Evolutionary conservation across 2,329 filamentous ascomycete genomes (phyloP).

Genomic region (Biscogniauxia marginata): DNA sequence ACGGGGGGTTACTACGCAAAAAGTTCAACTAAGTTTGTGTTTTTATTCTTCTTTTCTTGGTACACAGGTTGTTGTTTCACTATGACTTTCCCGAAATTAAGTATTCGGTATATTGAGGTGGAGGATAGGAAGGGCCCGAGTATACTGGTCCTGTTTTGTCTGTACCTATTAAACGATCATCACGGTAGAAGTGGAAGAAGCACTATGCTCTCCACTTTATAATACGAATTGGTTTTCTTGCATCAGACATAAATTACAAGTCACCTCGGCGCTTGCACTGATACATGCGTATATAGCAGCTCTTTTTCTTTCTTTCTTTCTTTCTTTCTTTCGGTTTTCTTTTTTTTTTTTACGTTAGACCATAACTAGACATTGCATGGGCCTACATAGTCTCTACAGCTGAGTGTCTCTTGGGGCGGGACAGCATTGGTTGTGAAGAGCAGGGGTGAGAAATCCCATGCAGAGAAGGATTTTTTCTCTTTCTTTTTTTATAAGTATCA

Average conservation of each 20-base stretch:
- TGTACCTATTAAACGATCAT: constrained; percentile 7
- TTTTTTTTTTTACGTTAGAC: neutral
- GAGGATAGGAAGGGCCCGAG: neutral
- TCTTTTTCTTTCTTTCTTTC: neutral
- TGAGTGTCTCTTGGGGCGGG: neutral
- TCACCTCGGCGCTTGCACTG: constrained; percentile 1
- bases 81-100: neutral
- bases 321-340: neutral
- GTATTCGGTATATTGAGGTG: neutral
- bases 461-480: neutral
- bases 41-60: neutral
- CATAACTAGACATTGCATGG: neutral
- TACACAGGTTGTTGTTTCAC: neutral
- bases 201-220: constrained; percentile 13
- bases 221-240: constrained; percentile 13
- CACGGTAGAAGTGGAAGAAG: constrained; percentile 12
- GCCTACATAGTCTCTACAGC: neutral
- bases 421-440: neutral
- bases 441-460: neutral
- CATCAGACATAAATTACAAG: constrained; percentile 1
- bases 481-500: neutral
- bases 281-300: constrained; percentile 1
- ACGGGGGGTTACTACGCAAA: neutral
- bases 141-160: too few relatives aligned
- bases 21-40: neutral